phyloP scores from a whole-genome alignment of 768 basidiomycete species.

The Lentinula guzmanii region DNA sequence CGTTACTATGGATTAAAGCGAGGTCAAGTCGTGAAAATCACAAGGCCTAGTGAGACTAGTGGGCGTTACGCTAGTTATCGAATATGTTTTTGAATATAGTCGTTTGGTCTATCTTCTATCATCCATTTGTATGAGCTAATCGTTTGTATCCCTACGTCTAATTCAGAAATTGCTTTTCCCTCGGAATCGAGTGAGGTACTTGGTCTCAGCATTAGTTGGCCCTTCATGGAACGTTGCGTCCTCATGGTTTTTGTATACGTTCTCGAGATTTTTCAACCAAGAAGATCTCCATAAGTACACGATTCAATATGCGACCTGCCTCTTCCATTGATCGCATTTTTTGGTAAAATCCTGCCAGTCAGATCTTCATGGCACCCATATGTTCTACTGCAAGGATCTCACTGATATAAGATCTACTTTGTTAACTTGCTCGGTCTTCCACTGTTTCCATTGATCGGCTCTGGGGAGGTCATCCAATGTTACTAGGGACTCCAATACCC shows the following conservation, averaged over 20 bases:
- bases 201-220: neutral
- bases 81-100: constrained; percentile 63
- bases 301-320: neutral
- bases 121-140: constrained; percentile 5
- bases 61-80: constrained; percentile 92
- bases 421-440: neutral
- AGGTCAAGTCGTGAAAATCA: constrained; percentile 98
- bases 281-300: neutral
- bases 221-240: neutral
- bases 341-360: neutral
- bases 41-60: constrained; percentile 92
- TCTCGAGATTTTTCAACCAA: neutral
- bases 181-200: neutral
- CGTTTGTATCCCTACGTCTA: neutral
- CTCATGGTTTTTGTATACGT: neutral
- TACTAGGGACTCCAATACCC: too few relatives aligned
- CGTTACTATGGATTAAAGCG: constrained; percentile 94
- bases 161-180: neutral
- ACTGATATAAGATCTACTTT: neutral
- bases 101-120: neutral
- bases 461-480: too few relatives aligned
- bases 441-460: too few relatives aligned
- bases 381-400: neutral
- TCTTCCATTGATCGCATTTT: neutral
- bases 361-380: neutral